A percentile compares a stretch with the other conserved stretches of the same genome.
phyloP scores from a whole-genome alignment of 352 stramenopile genomes.

The Globisporangium heterothallicum region DNA sequence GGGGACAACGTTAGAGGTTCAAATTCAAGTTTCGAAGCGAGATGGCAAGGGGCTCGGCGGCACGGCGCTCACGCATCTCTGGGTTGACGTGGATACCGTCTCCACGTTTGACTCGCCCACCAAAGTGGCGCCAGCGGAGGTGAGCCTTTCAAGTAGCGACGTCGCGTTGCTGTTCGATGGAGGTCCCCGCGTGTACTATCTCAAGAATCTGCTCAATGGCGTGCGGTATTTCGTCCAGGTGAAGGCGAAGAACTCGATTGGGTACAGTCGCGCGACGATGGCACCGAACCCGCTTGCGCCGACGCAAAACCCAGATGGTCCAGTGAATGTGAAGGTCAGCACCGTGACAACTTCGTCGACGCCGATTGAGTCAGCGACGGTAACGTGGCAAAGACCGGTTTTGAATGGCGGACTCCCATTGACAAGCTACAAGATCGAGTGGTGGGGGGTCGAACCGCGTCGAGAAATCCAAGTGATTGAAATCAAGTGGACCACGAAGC shows the following conservation, averaged over 20 bases:
- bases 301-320: conserved; percentile 37
- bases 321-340: conserved; percentile 55
- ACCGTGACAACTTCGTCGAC: conserved; percentile 34
- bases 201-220: conserved; percentile 63
- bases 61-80: conserved; percentile 44
- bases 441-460: conserved; percentile 47
- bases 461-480: conserved; percentile 83
- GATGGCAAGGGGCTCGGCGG: conserved; percentile 54
- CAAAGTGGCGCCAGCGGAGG: conserved; percentile 38
- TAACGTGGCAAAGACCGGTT: conserved; percentile 67
- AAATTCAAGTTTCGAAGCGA: conserved; percentile 60
- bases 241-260: conserved; percentile 64
- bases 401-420: conserved; percentile 52
- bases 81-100: conserved; percentile 64
- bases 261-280: conserved; percentile 57
- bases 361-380: conserved; percentile 52
- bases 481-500: conserved; percentile 67
- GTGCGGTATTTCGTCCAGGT: conserved; percentile 85
- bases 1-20: conserved; percentile 58
- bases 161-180: conserved; percentile 53
- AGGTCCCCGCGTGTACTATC: conserved; percentile 64
- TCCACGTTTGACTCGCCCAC: conserved; percentile 64
- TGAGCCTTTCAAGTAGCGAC: conserved; percentile 13
- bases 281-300: conserved; percentile 53
- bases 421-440: conserved; percentile 82